Base-by-base conservation (phyloP, 2,329 filamentous ascomycete species). In the Penicillium sclerotiorum region DNA sequence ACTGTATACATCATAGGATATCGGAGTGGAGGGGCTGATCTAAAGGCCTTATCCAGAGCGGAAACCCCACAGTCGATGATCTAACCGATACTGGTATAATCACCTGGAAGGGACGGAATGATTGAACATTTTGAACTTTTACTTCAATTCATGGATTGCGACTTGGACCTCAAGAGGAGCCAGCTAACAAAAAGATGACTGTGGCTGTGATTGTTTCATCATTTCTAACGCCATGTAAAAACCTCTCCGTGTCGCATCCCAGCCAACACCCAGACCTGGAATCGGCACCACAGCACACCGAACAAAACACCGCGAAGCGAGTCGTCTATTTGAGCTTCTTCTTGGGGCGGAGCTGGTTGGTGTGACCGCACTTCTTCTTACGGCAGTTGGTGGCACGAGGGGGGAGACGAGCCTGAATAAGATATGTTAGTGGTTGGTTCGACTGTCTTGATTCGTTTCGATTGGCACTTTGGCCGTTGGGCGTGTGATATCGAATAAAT, bases 311-410 rank as follows among this genome's bases (percentile, higher is more conserved):
- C 61, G 62, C 62, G 52, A 62, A 61, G 61, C 56, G 52, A 68
- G 59, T 70, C 65, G 66, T 65, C 56, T 88, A 93, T 83, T 96
- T 96, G 77, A 96, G 86, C 93, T 99, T 99, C 92, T 99, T 99
- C 93, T 99, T 99, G 79, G 94, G 94, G 81, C 94, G 90, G 77
- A 99, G 90, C 87, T 99, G 94, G 90, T 97, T 97, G 83, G 88
- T 95, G 88, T 97, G 94, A 62, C 93, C 94, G 81, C 93, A 97
- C 87, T 97, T 97, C 84, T 92, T 92, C 91, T 97, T 97, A 73
- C 92, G 86, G 90, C 94, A 99, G 89, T 99, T 99, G 85, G 93
- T 96, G 72, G 94, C 94, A 86, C 94, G 90, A 67, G 93, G 93
- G 65, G 93, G 93, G 62, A 97, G 91, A 78, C 93, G 92, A 62